phyloP scores from a whole-genome alignment of 495 filamentous ascomycete genomes.

The Emericellopsis terricola region DNA sequence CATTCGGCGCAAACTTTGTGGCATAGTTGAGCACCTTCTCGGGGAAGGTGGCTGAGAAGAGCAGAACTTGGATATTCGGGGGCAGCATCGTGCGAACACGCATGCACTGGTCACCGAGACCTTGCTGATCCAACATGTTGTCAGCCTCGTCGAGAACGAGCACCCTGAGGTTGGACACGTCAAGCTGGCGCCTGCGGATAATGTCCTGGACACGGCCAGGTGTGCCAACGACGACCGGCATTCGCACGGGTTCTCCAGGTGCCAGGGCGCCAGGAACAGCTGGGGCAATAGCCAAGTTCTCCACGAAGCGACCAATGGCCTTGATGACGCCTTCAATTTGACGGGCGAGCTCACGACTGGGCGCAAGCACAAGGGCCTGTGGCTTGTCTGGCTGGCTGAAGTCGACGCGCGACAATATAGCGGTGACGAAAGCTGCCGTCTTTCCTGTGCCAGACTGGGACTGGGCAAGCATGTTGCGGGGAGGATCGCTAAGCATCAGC shows the following conservation, averaged over 20 bases:
- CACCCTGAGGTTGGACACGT: constrained; percentile 46
- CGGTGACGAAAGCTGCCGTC: constrained; percentile 89
- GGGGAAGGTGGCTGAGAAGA: constrained; percentile 96
- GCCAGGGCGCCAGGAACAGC: constrained; percentile 62
- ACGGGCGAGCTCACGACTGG: constrained; percentile 84
- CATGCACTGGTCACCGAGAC: constrained; percentile 83
- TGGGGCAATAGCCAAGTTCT: constrained; percentile 49
- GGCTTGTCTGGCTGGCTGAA: constrained; percentile 43
- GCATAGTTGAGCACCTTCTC: constrained; percentile 67
- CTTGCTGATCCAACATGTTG: constrained; percentile 89
- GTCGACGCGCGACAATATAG: constrained; percentile 73
- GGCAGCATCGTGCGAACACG: constrained; percentile 72
- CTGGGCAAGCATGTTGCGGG: constrained; percentile 86
- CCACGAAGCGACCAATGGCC: constrained; percentile 66
- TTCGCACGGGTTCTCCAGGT: constrained; percentile 40
- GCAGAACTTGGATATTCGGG: constrained; percentile 55
- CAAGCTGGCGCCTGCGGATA: constrained; percentile 51
- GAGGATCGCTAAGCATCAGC: constrained; percentile 64
- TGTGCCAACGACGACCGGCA: constrained; percentile 75
- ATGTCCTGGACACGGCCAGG: constrained; percentile 85
- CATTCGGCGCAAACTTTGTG: constrained; percentile 55
- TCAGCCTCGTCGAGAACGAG: constrained; percentile 88
- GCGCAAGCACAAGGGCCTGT: constrained; percentile 79
- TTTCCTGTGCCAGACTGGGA: constrained; percentile 98
- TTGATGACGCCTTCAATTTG: constrained; percentile 77